phyloP scores from a whole-genome alignment of 352 stramenopile genomes.

The Globisporangium ultimum region DNA sequence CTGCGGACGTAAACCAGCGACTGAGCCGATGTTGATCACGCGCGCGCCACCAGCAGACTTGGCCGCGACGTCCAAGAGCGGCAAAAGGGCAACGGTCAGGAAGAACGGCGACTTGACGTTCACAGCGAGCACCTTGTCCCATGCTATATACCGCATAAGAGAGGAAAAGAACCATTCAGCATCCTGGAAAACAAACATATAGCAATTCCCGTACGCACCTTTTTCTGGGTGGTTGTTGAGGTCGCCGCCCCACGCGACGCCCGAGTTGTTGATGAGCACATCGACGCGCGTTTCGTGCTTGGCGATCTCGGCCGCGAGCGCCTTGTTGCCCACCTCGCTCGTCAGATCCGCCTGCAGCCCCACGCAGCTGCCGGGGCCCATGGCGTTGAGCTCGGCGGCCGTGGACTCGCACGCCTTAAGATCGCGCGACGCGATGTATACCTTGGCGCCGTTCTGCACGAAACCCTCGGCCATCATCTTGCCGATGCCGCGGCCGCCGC shows the following conservation, averaged over 20 bases:
- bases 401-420: constrained; percentile 76
- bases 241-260: constrained; percentile 45
- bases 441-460: constrained; percentile 88
- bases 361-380: constrained; percentile 58
- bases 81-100: constrained; percentile 85
- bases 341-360: constrained; percentile 22
- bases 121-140: constrained; percentile 90
- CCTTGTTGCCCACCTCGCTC: constrained; percentile 1
- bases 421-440: constrained; percentile 90
- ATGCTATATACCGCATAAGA: constrained; percentile 67
- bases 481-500: constrained; percentile 92
- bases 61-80: constrained; percentile 78
- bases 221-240: constrained; percentile 34
- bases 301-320: constrained; percentile 67
- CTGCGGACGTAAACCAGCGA: constrained; percentile 81
- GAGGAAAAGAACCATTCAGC: neutral
- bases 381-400: constrained; percentile 56
- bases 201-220: constrained; percentile 12
- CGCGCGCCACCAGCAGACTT: constrained; percentile 41
- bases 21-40: constrained; percentile 15
- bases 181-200: neutral
- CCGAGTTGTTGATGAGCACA: constrained; percentile 95
- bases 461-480: constrained; percentile 96
- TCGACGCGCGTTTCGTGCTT: constrained; percentile 75
- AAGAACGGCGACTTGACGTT: constrained; percentile 96